Evolutionary conservation across 2,329 filamentous ascomycete species (phyloP).

Genomic region (Aureobasidium sp.): DNA sequence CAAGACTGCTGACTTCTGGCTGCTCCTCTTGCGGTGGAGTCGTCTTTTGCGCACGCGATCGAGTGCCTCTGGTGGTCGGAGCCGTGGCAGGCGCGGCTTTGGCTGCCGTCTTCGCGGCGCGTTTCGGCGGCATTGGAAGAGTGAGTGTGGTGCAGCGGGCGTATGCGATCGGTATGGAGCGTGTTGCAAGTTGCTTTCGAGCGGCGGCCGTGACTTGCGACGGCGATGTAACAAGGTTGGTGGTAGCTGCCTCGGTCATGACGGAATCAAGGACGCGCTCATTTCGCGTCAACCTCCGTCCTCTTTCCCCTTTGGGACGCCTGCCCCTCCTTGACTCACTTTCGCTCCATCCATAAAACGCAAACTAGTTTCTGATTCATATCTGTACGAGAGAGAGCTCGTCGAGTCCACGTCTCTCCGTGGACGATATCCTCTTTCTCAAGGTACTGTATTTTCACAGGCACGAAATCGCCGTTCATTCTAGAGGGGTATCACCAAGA

Average conservation of each 20-base stretch:
- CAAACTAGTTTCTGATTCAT: too few relatives aligned
- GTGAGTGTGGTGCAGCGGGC: neutral
- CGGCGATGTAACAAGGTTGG: neutral
- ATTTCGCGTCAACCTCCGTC: constrained; percentile 2
- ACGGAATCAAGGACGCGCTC: constrained; percentile 7
- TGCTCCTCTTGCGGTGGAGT: constrained; percentile 21
- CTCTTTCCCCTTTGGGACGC: neutral
- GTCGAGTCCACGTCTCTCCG: neutral
- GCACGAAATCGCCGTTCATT: neutral
- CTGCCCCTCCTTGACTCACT: neutral
- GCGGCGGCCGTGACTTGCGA: neutral
- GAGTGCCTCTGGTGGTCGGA: constrained; percentile 13
- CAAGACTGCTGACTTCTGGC: constrained; percentile 19
- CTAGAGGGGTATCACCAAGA: neutral
- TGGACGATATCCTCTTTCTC: neutral
- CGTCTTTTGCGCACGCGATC: constrained; percentile 20
- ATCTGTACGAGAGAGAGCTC: neutral
- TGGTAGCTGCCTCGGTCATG: constrained; percentile 6
- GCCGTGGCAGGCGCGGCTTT: neutral
- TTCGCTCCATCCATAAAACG: neutral
- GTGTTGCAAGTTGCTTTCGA: neutral
- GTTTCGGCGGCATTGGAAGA: constrained; percentile 15
- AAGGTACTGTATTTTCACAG: neutral
- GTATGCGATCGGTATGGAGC: neutral
- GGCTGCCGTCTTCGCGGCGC: constrained; percentile 15